Evolutionary conservation across 2,329 filamentous ascomycete species (phyloP), one percentile per base, ranked within the genome.

Genomic region (Aureobasidium zeae): DNA sequence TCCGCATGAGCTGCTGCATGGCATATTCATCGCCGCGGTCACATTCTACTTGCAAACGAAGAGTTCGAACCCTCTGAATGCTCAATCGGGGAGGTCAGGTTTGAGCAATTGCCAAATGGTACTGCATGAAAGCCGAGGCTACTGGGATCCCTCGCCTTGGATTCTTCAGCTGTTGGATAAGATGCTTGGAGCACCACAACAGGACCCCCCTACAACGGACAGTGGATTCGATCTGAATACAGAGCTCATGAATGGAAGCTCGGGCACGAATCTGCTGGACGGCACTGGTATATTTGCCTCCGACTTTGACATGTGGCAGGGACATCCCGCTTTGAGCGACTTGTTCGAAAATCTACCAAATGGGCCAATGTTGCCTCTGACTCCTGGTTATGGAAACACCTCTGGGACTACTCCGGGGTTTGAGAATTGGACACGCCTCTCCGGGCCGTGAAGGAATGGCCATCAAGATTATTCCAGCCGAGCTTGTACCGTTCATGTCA

Each of bases 51-150:
- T 36, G 7, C 43, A 39, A n/a, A 48, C 39, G 4, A 31, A 41
- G 13, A 17, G 13, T 9, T 2, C 43, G 3, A 33, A 46, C 11
- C 20, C 37, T 12, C 10, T 46, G 25, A 26, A 36, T 6, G 35
- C 47, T 3, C 47, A 46, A 19, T 22, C 45, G 12, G 47, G 42
- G 9, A 25, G 36, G 25, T 32, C 37, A 3, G 36, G 31, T n/a
- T 30, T 48, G 31, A 44, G 45, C 12, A 48, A 48, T n/a, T 48
- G 47, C 19, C 47, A 44, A 3, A 42, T 48, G 35, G 26, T 48
- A 4, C 30, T 48, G 9, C 47, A 48, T 19, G 36, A 39, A 8
- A 30, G 29, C 13, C 28, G 43, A 2, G 43, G 45, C 16, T 29
- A 36, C 12, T 48, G 42, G 34, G 47, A 48, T 25, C 34, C 47